Conservation (phyloP, 805 yeast species). For the Cyberlindnera petersonii region DNA sequence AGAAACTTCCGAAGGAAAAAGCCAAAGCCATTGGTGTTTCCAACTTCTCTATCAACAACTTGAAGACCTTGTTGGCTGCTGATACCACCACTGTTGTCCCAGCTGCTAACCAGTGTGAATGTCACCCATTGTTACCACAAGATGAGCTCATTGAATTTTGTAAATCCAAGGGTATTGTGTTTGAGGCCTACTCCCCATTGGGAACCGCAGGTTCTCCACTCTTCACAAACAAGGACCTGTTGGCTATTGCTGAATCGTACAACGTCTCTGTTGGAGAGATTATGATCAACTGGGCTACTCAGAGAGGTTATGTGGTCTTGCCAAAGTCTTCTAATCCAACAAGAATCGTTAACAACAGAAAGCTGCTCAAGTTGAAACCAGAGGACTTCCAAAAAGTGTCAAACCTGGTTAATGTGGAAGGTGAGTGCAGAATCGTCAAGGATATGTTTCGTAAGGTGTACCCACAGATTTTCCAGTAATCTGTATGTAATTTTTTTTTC, state of each 20-base stretch:
- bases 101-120: slow-evolving; percentile 21
- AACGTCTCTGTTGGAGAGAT: slow-evolving; percentile 44
- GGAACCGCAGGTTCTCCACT: slow-evolving; percentile 19
- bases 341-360: slow-evolving; percentile 38
- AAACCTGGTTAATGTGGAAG: slow-evolving; percentile 27
- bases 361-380: slow-evolving; percentile 29
- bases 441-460: neutral
- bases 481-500: too few species aligned
- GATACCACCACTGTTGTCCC: slow-evolving; percentile 13
- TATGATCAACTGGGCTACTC: slow-evolving; percentile 55
- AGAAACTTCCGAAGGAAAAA: slow-evolving; percentile 13
- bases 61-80: slow-evolving; percentile 12
- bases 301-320: slow-evolving; percentile 51
- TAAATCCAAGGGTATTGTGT: slow-evolving; percentile 16
- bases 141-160: slow-evolving; percentile 15
- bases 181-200: slow-evolving; percentile 22
- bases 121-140: slow-evolving; percentile 21
- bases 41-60: slow-evolving; percentile 16
- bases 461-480: slow-evolving; percentile 7
- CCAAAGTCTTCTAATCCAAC: slow-evolving; percentile 45
- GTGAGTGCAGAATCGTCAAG: slow-evolving; percentile 29
- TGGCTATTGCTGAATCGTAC: slow-evolving; percentile 42
- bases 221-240: slow-evolving; percentile 35
- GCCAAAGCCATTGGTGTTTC: slow-evolving; percentile 21
- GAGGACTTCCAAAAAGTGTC: slow-evolving; percentile 33